Evolutionary conservation across 495 filamentous ascomycete genomes (phyloP).

Genomic region (Chaetomium tenue): DNA sequence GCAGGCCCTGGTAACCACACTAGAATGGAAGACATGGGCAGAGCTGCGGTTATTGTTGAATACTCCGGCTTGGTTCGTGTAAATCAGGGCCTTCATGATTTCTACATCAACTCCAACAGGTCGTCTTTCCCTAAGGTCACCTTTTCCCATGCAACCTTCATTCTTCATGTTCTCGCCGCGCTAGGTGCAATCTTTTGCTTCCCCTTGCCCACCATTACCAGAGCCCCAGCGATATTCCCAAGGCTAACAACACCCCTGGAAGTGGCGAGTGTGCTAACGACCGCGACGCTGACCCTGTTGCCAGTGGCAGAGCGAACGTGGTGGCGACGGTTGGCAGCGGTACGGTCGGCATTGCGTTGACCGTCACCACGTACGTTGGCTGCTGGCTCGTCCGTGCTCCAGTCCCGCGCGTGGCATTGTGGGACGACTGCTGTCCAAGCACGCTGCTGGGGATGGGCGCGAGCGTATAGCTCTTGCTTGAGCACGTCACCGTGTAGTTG

Average conservation of each 20-base stretch:
- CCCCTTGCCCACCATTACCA: not conserved
- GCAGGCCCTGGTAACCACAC: too few relatives aligned
- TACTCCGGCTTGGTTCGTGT: too few relatives aligned
- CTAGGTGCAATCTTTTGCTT: not conserved
- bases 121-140: too few relatives aligned
- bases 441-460: constrained; percentile 5
- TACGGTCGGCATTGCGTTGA: not conserved
- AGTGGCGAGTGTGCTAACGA: not conserved
- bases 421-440: not conserved
- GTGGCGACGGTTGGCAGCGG: constrained; percentile 7
- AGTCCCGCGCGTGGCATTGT: not conserved
- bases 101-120: too few relatives aligned
- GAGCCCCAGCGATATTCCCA: not conserved
- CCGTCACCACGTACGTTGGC: not conserved
- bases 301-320: not conserved
- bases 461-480: constrained; percentile 4
- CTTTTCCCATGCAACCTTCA: too few relatives aligned
- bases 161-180: too few relatives aligned
- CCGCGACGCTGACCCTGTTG: not conserved
- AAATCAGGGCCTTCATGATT: too few relatives aligned
- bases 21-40: too few relatives aligned
- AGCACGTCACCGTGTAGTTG: constrained; percentile 4
- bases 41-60: too few relatives aligned
- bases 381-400: not conserved
- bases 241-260: not conserved